These are phyloP conservation scores for Solanum hybrid DNA, from an alignment of 305 asterid species.

Conservation along the genomic window DNA sequence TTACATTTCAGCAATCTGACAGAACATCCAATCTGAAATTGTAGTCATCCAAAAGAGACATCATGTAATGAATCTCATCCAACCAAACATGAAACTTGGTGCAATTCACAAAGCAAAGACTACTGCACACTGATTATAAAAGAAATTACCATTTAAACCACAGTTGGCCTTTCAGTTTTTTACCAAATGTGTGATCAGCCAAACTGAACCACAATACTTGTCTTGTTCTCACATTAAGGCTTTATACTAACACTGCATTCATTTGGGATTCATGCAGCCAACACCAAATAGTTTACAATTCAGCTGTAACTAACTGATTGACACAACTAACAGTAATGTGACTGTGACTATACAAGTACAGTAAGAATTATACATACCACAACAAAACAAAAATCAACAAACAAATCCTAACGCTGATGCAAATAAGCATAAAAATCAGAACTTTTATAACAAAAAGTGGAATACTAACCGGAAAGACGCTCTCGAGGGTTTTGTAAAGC, in stretches of 20 bases:
- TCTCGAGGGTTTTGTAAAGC: slow-evolving; percentile 98
- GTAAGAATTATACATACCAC: not conserved
- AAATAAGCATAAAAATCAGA: not conserved
- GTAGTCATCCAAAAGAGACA: not conserved
- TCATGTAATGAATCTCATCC: not conserved
- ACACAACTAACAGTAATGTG: not conserved
- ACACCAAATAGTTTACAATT: not conserved
- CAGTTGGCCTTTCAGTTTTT: not conserved
- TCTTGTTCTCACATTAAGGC: not conserved
- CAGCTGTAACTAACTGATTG: not conserved
- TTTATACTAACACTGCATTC: not conserved
- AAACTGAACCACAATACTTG: not conserved
- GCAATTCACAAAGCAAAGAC: not conserved
- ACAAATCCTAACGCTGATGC: not conserved
- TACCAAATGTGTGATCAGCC: not conserved
- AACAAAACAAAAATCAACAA: not conserved
- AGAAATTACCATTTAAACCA: not conserved
- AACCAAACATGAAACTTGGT: not conserved
- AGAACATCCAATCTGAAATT: not conserved
- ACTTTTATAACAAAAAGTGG: not conserved
- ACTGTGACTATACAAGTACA: not conserved
- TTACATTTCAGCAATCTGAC: not conserved
- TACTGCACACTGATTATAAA: not conserved
- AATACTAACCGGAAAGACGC: slow-evolving; percentile 76
- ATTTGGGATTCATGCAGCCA: not conserved